A percentile compares a stretch with the other conserved stretches of the same genome.
Conservation (phyloP, 1,284 basidiomycete genomes). For the Volvariella volvacea region DNA sequence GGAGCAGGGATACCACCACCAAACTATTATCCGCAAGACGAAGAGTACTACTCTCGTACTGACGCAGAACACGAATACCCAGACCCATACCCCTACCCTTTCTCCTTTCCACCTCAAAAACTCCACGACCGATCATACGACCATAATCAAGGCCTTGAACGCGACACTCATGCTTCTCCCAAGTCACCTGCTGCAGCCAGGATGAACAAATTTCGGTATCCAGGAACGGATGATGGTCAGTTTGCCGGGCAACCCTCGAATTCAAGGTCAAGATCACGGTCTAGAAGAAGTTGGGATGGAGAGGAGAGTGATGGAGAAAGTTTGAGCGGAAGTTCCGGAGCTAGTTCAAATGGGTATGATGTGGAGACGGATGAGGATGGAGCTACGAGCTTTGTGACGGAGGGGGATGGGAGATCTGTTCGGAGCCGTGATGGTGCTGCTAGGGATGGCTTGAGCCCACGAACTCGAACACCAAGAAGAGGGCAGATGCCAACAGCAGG, state of each 20-base stretch:
- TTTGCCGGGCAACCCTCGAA: constrained; percentile 5
- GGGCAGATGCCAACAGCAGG: no score
- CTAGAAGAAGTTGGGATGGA: neutral
- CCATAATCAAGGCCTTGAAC: no score
- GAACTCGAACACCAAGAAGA: no score
- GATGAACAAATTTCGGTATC: constrained; percentile 10
- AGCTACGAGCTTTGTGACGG: no score
- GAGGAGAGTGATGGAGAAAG: no score
- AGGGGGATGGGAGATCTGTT: no score
- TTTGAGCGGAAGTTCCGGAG: no score
- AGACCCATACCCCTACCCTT: constrained; percentile 9
- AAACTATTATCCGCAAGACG: constrained; percentile 18
- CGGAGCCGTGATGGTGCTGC: no score
- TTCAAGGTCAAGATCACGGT: constrained; percentile 3
- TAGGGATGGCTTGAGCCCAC: no score
- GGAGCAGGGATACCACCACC: constrained; percentile 16
- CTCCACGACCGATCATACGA: constrained; percentile 1
- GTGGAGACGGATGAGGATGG: no score
- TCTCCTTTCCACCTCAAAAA: neutral
- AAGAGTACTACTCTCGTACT: constrained; percentile 5
- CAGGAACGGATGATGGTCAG: constrained; percentile 8
- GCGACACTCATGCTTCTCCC: neutral
- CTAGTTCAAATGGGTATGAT: no score
- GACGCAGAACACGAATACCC: constrained; percentile 9
- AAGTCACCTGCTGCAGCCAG: neutral